These are phyloP conservation scores for Prototheca cutis DNA, from an alignment of 163 green algal species.

Conservation along the genomic window DNA sequence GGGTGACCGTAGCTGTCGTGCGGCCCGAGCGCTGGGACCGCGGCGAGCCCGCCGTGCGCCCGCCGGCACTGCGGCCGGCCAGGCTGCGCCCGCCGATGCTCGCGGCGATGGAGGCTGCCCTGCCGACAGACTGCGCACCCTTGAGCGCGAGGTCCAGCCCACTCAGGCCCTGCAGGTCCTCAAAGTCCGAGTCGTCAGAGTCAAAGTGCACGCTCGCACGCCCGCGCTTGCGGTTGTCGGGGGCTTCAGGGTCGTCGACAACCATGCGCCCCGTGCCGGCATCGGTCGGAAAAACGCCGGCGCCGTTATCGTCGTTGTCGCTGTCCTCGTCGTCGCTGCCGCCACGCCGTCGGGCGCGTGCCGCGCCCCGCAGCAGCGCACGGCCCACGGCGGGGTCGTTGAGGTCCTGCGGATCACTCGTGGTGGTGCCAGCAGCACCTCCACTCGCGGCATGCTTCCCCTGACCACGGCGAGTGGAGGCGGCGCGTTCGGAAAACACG, in stretches of 20 bases:
- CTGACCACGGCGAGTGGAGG: not conserved
- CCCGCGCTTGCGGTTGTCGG: slow-evolving; percentile 27
- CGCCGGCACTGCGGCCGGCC: slow-evolving; percentile 24
- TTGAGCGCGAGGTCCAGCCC: slow-evolving; percentile 28
- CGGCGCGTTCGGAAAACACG: not conserved
- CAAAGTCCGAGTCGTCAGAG: slow-evolving; percentile 63
- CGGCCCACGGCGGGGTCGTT: slow-evolving; percentile 47
- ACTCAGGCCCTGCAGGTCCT: slow-evolving; percentile 44
- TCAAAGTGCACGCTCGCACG: slow-evolving; percentile 45
- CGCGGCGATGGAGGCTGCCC: slow-evolving; percentile 22
- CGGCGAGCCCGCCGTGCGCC: not conserved
- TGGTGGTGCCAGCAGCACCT: too few relatives aligned
- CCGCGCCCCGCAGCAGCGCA: slow-evolving; percentile 32
- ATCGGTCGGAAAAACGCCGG: slow-evolving; percentile 34
- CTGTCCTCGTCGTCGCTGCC: slow-evolving; percentile 4
- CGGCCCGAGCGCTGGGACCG: slow-evolving; percentile 12
- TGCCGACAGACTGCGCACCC: slow-evolving; percentile 19
- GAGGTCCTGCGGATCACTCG: slow-evolving; percentile 78
- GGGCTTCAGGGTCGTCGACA: slow-evolving; percentile 41
- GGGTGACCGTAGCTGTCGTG: too few relatives aligned
- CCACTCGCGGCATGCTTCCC: slow-evolving; percentile 26
- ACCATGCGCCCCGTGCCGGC: slow-evolving; percentile 54
- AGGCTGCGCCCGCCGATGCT: slow-evolving; percentile 13
- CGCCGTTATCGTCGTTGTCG: slow-evolving; percentile 9
- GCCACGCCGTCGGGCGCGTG: slow-evolving; percentile 2